Percentiles rank a stretch among this genome's conserved stretches.
Evolutionary conservation across 2,329 filamentous ascomycete species (phyloP).

Genomic region (Daldinia sp.): DNA sequence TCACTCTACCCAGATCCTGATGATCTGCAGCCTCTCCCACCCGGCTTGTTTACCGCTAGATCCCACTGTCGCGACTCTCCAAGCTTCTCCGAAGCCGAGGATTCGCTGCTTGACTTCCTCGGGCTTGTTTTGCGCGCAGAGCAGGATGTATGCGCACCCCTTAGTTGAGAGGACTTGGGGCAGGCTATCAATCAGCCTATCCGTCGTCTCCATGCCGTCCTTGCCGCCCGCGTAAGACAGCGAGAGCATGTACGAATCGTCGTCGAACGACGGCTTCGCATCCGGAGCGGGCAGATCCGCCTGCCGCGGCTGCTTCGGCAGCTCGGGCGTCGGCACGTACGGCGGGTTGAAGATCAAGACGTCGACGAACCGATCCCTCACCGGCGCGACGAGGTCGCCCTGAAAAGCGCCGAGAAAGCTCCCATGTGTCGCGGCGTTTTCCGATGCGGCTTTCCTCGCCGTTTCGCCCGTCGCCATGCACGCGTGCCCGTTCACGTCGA

Average conservation of each 20-base stretch:
- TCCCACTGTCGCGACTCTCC: conserved; percentile 83
- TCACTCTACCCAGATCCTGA: conserved; percentile 76
- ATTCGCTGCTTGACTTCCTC: conserved; percentile 76
- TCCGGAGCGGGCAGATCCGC: conserved; percentile 35
- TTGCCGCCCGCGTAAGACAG: conserved; percentile 89
- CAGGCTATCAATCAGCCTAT: conserved; percentile 78
- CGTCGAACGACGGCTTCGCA: conserved; percentile 70
- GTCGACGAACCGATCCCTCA: conserved; percentile 74
- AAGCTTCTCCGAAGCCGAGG: conserved; percentile 64
- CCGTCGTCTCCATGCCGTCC: conserved; percentile 95
- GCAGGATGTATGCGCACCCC: conserved; percentile 88
- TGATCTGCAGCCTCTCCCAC: conserved; percentile 92
- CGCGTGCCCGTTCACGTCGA: conserved; percentile 88
- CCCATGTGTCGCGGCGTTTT: conserved; percentile 54
- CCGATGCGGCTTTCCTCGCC: conserved; percentile 61
- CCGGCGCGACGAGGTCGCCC: conserved; percentile 75
- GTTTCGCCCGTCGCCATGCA: conserved; percentile 81
- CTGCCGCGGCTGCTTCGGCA: conserved; percentile 67
- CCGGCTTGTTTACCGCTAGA: conserved; percentile 88
- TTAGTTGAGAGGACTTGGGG: conserved; percentile 71
- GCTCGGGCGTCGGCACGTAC: conserved; percentile 86
- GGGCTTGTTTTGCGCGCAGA: conserved; percentile 92
- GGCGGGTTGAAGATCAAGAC: conserved; percentile 96
- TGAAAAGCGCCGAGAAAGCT: conserved; percentile 74
- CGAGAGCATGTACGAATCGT: conserved; percentile 84